Conservation (phyloP, 805 yeast genomes). For the Saturnispora gosingensis region DNA sequence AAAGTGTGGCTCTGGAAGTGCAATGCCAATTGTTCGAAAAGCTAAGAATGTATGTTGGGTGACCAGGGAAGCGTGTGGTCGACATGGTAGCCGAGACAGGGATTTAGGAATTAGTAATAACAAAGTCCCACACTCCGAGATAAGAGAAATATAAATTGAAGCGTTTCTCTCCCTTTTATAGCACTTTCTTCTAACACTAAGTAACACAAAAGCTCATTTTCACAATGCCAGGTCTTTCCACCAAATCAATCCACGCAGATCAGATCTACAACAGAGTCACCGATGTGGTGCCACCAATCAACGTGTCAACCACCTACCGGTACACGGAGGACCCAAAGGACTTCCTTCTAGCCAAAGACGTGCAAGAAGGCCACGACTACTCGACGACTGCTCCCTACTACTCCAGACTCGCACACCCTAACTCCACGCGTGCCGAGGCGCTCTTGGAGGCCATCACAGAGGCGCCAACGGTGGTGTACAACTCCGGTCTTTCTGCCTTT, state of each 20-base stretch:
- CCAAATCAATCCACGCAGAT: constrained; percentile 64
- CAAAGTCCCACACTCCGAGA: no score
- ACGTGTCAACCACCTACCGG: constrained; percentile 68
- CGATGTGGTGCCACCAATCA: constrained; percentile 74
- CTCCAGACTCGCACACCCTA: constrained; percentile 72
- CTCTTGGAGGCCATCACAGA: constrained; percentile 51
- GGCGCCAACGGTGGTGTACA: constrained; percentile 59
- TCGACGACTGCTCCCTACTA: constrained; percentile 37
- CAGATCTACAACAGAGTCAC: constrained; percentile 46
- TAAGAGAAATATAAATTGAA: not conserved
- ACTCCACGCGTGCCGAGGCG: constrained; percentile 56
- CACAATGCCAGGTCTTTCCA: constrained; percentile 36
- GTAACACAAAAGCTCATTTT: no score
- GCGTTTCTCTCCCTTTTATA: not conserved
- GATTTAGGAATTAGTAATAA: no score
- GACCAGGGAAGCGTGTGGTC: no score
- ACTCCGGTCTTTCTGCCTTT: constrained; percentile 77
- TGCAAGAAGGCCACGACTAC: constrained; percentile 9
- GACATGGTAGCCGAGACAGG: no score
- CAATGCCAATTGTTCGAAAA: no score
- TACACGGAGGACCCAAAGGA: constrained; percentile 54
- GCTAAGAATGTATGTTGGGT: no score
- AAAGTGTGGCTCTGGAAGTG: no score
- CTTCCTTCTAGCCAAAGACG: constrained; percentile 37
- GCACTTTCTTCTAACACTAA: no score